Evolutionary conservation across 768 basidiomycete species (phyloP).

Genomic region (Trametes sanguinea): DNA sequence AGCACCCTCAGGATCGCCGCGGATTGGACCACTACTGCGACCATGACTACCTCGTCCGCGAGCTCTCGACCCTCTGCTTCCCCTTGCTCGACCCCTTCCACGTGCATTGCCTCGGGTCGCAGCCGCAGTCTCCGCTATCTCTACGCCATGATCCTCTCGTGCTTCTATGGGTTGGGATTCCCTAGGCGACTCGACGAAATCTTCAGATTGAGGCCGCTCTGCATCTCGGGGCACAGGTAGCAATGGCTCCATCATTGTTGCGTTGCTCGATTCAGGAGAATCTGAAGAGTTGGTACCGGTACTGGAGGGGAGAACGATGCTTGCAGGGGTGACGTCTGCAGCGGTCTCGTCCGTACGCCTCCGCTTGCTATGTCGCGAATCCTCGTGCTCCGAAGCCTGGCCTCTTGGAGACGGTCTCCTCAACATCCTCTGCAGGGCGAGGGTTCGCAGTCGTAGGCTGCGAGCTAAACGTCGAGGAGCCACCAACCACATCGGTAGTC

Average conservation of each 20-base stretch:
- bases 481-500: not conserved
- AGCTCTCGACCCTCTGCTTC: not conserved
- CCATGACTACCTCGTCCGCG: not conserved
- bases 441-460: not conserved
- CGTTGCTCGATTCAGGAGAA: too few species aligned
- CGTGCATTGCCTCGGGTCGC: not conserved
- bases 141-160: not conserved
- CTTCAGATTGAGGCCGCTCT: too few species aligned
- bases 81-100: conserved; percentile 4
- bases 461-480: not conserved
- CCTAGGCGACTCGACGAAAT: not conserved
- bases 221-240: too few species aligned
- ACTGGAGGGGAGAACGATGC: too few species aligned
- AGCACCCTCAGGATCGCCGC: not conserved
- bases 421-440: not conserved
- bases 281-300: too few species aligned
- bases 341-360: not conserved
- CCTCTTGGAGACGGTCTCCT: not conserved
- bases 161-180: not conserved
- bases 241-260: too few species aligned
- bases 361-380: not conserved
- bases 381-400: not conserved
- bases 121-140: not conserved
- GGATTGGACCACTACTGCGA: not conserved
- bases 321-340: not conserved